Percentiles rank a stretch among this genome's conserved stretches.
Conservation (phyloP, 495 filamentous ascomycete species). For the Thozetella sp. region DNA sequence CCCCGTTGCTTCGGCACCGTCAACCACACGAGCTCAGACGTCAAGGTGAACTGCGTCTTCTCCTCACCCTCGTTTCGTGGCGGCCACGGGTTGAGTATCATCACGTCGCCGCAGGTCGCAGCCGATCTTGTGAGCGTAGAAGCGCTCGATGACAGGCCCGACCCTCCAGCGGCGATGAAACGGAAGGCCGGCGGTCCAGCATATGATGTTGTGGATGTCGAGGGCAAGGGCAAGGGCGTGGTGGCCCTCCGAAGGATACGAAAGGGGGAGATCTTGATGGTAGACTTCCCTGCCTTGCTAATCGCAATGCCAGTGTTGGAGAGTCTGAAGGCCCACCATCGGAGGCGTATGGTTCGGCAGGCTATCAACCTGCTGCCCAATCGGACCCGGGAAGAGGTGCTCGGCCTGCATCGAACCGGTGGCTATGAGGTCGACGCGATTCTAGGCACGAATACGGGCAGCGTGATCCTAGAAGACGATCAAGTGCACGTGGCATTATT, state of each 20-base stretch:
- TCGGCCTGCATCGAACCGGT: slow-evolving; percentile 17
- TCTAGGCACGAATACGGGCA: slow-evolving; percentile 37
- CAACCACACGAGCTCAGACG: background rate
- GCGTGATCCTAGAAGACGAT: slow-evolving; percentile 22
- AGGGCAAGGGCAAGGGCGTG: slow-evolving; percentile 35
- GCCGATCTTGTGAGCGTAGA: slow-evolving; percentile 25
- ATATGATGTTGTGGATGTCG: slow-evolving; percentile 24
- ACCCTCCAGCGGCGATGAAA: slow-evolving; percentile 11
- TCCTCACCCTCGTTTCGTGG: slow-evolving; percentile 28
- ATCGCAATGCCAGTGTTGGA: slow-evolving; percentile 31
- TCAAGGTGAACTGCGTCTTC: slow-evolving; percentile 30
- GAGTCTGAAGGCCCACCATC: slow-evolving; percentile 22
- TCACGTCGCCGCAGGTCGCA: slow-evolving; percentile 22
- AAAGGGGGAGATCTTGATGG: slow-evolving; percentile 36
- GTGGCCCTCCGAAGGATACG: slow-evolving; percentile 32
- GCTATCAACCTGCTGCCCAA: slow-evolving; percentile 34
- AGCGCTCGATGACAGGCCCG: slow-evolving; percentile 25
- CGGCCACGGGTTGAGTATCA: slow-evolving; percentile 26
- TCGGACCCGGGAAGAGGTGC: slow-evolving; percentile 19
- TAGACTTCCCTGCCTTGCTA: slow-evolving; percentile 34
- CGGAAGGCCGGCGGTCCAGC: slow-evolving; percentile 9
- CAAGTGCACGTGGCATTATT: slow-evolving; percentile 36
- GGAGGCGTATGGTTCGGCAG: slow-evolving; percentile 29
- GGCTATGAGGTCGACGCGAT: slow-evolving; percentile 39
- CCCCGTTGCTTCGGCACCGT: background rate